Evolutionary conservation across 1,139 yeast genomes (phyloP).

Genomic region (Debaryomyces nepalensis): DNA sequence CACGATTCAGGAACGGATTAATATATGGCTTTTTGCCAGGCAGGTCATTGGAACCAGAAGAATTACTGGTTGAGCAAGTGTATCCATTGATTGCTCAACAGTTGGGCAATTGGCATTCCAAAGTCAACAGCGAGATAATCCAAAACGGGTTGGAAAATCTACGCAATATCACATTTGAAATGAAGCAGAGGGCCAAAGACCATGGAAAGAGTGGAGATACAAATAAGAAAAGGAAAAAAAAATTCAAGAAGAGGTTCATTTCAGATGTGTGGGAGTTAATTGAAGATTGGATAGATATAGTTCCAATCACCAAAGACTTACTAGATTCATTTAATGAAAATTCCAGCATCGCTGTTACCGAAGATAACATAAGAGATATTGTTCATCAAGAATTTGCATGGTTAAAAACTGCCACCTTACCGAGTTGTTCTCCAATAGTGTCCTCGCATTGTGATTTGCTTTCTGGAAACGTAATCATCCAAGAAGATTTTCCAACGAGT

Average conservation of each 20-base stretch:
- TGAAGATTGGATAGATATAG: conserved; percentile 62
- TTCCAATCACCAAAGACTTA: conserved; percentile 56
- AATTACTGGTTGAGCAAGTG: conserved; percentile 51
- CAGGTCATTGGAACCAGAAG: conserved; percentile 60
- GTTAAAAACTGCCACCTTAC: conserved; percentile 47
- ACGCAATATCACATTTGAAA: conserved; percentile 36
- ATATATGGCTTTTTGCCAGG: conserved; percentile 76
- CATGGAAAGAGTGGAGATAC: conserved; percentile 15
- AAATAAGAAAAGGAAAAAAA: conserved; percentile 20
- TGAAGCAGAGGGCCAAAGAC: conserved; percentile 20
- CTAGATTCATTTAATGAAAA: conserved; percentile 45
- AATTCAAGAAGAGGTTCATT: conserved; percentile 37
- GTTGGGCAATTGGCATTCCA: conserved; percentile 73
- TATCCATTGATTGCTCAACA: conserved; percentile 67
- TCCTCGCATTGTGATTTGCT: conserved; percentile 74
- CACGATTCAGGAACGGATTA: conserved; percentile 74
- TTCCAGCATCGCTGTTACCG: conserved; percentile 26
- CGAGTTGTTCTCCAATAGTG: conserved; percentile 56
- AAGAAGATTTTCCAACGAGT: conserved; percentile 38
- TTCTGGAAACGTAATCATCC: conserved; percentile 73
- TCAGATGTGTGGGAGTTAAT: conserved; percentile 63
- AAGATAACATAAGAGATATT: conserved; percentile 41
- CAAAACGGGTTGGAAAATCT: conserved; percentile 55
- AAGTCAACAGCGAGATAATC: conserved; percentile 48
- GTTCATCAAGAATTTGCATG: conserved; percentile 57